Percentiles rank a stretch among this genome's conserved stretches.
Conservation (phyloP, 805 yeast genomes). For the Suhomyces sp. region DNA sequence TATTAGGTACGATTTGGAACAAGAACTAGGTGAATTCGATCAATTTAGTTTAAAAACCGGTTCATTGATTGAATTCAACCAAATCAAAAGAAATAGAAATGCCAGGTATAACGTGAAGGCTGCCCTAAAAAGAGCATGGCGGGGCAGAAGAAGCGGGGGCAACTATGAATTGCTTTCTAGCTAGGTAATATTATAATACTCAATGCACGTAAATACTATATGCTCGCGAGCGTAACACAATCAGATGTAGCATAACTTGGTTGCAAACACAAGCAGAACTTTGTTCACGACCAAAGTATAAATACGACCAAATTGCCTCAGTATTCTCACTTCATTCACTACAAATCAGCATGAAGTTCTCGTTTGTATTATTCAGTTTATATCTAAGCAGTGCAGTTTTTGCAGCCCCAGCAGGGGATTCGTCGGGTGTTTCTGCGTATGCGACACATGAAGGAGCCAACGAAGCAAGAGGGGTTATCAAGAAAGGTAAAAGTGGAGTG, state of each 20-base stretch:
- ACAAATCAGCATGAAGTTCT: neutral
- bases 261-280: neutral
- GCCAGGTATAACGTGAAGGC: slow-evolving; percentile 1
- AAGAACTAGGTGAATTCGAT: slow-evolving; percentile 9
- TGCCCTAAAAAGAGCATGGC: neutral
- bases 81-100: slow-evolving; percentile 9
- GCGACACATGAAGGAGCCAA: neutral
- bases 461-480: neutral
- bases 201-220: neutral
- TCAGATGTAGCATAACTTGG: neutral
- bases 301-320: neutral
- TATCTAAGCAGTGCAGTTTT: neutral
- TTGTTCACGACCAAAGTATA: neutral
- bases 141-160: neutral
- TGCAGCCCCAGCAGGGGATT: neutral
- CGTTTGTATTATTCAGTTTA: neutral
- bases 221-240: neutral
- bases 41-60: slow-evolving; percentile 26
- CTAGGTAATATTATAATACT: neutral
- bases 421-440: neutral
- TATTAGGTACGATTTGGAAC: slow-evolving; percentile 19
- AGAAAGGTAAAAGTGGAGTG: neutral
- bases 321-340: neutral
- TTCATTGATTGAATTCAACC: slow-evolving; percentile 23
- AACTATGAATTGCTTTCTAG: slow-evolving; percentile 1